A percentile compares a stretch with the other conserved stretches of the same genome.
Conservation (phyloP, 805 yeast species). For the Suhomyces kilbournensis region DNA sequence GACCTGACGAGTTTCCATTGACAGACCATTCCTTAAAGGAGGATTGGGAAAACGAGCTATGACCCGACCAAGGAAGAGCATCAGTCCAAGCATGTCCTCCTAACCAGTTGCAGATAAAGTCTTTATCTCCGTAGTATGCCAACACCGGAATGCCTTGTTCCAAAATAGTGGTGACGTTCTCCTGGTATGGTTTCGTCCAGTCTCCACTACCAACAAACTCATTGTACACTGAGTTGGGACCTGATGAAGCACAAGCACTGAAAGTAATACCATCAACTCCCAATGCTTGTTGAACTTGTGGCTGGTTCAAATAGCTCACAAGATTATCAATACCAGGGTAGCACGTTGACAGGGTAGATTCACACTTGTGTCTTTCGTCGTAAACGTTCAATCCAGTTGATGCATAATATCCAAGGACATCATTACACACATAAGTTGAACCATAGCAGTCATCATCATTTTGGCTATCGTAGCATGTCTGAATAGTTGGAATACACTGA, state of each 20-base stretch:
- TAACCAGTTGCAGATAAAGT: slow-evolving; percentile 26
- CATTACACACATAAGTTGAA: no score
- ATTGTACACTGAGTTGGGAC: no score
- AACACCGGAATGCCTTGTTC: slow-evolving; percentile 35
- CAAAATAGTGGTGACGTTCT: slow-evolving; percentile 31
- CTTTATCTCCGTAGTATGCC: slow-evolving; percentile 42
- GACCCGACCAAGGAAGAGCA: slow-evolving; percentile 14
- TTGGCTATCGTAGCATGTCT: no score
- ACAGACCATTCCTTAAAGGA: slow-evolving; percentile 10
- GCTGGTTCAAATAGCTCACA: slow-evolving; percentile 50
- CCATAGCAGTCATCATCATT: no score
- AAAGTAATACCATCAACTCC: no score
- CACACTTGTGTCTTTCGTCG: no score
- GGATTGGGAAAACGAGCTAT: slow-evolving; percentile 11
- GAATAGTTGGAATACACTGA: no score
- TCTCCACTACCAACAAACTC: no score
- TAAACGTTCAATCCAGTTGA: no score
- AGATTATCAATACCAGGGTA: background rate
- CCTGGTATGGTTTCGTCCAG: background rate
- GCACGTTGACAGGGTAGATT: no score
- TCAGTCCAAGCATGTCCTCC: slow-evolving; percentile 14
- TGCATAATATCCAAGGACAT: no score
- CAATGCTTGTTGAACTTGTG: slow-evolving; percentile 33
- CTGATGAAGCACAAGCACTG: no score
- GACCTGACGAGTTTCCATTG: slow-evolving; percentile 48